These are phyloP conservation scores for Oryza meyeriana DNA, from an alignment of 176 grass and related monocot species.

Conservation along the genomic window DNA sequence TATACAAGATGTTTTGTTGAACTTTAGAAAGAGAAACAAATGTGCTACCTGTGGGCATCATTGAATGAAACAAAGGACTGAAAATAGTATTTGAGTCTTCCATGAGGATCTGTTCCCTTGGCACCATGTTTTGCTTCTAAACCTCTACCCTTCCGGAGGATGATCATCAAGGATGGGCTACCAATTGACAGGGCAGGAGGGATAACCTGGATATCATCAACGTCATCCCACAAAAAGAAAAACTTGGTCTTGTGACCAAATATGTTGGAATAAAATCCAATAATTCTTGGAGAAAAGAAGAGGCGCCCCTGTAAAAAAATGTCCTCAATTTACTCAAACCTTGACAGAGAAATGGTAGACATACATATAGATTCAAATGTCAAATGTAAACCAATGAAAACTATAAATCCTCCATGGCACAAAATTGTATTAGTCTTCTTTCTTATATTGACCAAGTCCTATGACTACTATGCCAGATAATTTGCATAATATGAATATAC, in stretches of 20 bases:
- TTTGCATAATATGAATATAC: background rate
- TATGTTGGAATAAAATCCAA: slow-evolving; percentile 90
- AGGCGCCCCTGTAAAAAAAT: slow-evolving; percentile 66
- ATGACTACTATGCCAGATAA: background rate
- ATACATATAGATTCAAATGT: slow-evolving; percentile 6
- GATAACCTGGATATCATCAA: slow-evolving; percentile 90
- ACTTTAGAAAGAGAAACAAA: background rate
- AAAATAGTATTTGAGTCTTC: slow-evolving; percentile 81
- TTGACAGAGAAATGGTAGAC: slow-evolving; percentile 3
- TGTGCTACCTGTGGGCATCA: slow-evolving; percentile 82
- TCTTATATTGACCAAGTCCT: background rate
- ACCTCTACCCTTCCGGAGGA: slow-evolving; percentile 83
- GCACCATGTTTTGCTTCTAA: slow-evolving; percentile 81
- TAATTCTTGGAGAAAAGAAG: slow-evolving; percentile 96
- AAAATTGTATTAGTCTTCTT: background rate
- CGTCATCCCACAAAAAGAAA: slow-evolving; percentile 98
- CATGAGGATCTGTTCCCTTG: slow-evolving; percentile 59
- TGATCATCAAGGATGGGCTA: slow-evolving; percentile 68
- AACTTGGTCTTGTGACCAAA: slow-evolving; percentile 99
- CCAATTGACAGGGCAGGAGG: slow-evolving; percentile 74
- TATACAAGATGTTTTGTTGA: background rate
- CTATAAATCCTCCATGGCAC: background rate
- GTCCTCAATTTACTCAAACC: background rate
- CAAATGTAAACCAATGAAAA: background rate
- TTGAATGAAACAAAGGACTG: slow-evolving; percentile 93